Percentiles rank a stretch among this genome's conserved stretches.
phyloP scores from a whole-genome alignment of 2,329 filamentous ascomycete genomes.

The Leptographium lundbergii region DNA sequence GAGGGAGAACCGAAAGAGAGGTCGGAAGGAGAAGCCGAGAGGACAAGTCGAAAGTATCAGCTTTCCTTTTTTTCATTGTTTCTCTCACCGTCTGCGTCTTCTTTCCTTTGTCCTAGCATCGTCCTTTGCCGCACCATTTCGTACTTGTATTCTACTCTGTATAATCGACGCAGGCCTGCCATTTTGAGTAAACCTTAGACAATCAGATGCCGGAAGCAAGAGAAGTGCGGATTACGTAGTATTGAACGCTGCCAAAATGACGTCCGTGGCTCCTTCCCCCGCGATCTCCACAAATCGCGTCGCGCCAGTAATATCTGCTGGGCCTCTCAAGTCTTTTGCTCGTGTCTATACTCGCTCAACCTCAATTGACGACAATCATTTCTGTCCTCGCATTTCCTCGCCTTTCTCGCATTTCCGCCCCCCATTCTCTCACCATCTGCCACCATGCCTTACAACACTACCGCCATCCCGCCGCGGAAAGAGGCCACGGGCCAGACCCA shows the following conservation, averaged over 20 bases:
- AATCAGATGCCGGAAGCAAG: background rate
- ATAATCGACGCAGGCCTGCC: background rate
- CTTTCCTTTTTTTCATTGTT: background rate
- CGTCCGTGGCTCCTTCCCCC: background rate
- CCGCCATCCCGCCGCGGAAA: constrained; percentile 64
- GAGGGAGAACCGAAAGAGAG: too few relatives aligned
- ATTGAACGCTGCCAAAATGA: background rate
- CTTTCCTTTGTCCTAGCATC: background rate
- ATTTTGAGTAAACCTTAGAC: background rate
- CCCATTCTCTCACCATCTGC: background rate
- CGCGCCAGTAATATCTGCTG: background rate
- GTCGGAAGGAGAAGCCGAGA: too few relatives aligned
- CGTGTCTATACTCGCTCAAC: background rate
- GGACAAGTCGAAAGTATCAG: background rate
- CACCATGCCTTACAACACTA: constrained; percentile 81
- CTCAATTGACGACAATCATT: background rate
- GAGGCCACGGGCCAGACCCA: constrained; percentile 77
- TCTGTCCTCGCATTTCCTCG: background rate
- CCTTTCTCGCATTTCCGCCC: background rate
- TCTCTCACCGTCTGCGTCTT: background rate
- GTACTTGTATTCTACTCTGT: background rate
- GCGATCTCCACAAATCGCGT: constrained; percentile 3
- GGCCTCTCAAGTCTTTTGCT: background rate
- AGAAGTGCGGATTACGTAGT: background rate
- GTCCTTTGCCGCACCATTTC: background rate